Conservation (phyloP, 164 flowering plant genomes). For the Saururus chinensis region DNA sequence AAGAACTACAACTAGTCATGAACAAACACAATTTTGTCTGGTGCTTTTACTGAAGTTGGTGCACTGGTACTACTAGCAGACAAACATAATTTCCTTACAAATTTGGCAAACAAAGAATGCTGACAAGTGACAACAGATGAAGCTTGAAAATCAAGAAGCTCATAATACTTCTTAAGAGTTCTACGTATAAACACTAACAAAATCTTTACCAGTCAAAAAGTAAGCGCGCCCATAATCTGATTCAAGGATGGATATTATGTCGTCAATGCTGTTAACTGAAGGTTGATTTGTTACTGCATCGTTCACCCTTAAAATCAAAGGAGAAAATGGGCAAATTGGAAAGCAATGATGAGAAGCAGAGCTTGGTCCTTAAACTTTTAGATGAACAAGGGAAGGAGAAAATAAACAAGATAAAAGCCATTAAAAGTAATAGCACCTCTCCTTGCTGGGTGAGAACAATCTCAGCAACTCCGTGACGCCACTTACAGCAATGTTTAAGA, state of each 20-base stretch:
- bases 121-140: neutral
- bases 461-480: slow-evolving; percentile 68
- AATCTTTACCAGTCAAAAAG: slow-evolving; percentile 44
- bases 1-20: neutral
- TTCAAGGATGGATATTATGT: slow-evolving; percentile 39
- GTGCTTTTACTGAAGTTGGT: neutral
- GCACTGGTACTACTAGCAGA: neutral
- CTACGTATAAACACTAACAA: neutral
- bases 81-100: no score
- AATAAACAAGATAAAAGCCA: no score
- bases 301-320: no score
- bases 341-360: no score
- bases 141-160: neutral
- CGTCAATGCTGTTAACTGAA: slow-evolving; percentile 37
- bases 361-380: no score
- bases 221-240: slow-evolving; percentile 78
- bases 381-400: no score
- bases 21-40: neutral
- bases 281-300: slow-evolving; percentile 12
- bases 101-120: neutral
- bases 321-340: no score
- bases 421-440: neutral
- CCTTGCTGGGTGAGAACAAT: slow-evolving; percentile 15
- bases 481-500: slow-evolving; percentile 52
- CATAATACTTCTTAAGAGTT: no score